These are phyloP conservation scores for Phycomyces blakesleeanus DNA, from an alignment of 192 early-diverging fungal genomes.

Conservation along the genomic window DNA sequence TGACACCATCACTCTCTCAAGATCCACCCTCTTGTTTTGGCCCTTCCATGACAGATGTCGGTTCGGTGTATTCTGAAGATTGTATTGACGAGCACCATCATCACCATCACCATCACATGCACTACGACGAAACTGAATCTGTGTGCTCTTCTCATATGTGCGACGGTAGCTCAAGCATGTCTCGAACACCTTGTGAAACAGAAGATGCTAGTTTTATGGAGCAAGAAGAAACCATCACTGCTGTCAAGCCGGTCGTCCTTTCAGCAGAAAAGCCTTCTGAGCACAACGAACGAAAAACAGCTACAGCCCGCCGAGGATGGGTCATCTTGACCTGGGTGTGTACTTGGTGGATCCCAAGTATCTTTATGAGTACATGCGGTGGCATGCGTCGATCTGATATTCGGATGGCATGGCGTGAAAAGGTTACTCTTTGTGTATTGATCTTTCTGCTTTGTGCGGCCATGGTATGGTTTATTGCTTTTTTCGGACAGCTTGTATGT, in stretches of 20 bases:
- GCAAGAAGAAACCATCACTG: conserved; percentile 39
- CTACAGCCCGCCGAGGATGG: conserved; percentile 71
- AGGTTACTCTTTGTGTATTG: conserved; percentile 85
- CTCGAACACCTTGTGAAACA: conserved; percentile 31
- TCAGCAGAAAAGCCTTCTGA: conserved; percentile 13
- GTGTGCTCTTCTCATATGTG: conserved; percentile 18
- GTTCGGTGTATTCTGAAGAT: conserved; percentile 18
- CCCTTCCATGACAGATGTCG: conserved; percentile 25
- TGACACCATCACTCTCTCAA: conserved; percentile 23
- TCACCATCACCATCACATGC: background rate
- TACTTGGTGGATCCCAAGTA: conserved; percentile 81
- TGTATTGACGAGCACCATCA: conserved; percentile 7
- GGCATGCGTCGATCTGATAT: conserved; percentile 75
- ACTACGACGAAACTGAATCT: conserved; percentile 35
- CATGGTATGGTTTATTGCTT: conserved; percentile 86
- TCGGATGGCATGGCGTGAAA: conserved; percentile 95
- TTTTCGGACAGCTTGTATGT: conserved; percentile 68
- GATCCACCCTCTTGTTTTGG: conserved; percentile 37
- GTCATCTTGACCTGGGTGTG: conserved; percentile 70
- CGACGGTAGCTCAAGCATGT: conserved; percentile 19
- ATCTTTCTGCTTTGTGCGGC: conserved; percentile 71
- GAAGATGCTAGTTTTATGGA: conserved; percentile 40
- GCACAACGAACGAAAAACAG: conserved; percentile 34
- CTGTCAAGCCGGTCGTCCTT: background rate
- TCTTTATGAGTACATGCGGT: conserved; percentile 54